A percentile compares a stretch with the other conserved stretches of the same genome.
Conservation (phyloP, 2,329 filamentous ascomycete species). For the Xylariaceae sp. region DNA sequence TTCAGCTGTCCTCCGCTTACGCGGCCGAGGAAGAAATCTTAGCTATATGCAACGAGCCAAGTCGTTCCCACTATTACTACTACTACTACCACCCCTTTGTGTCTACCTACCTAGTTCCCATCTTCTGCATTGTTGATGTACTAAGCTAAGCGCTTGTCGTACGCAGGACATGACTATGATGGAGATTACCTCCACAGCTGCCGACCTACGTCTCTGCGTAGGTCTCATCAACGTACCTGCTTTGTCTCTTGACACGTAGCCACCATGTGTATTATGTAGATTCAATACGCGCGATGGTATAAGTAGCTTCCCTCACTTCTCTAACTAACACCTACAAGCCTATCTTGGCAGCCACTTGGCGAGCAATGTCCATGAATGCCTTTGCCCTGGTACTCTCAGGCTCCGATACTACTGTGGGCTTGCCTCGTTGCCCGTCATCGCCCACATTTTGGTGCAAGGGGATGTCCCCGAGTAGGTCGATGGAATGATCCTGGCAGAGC, state of each 20-base stretch:
- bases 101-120: background rate
- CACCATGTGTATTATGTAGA: background rate
- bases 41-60: slow-evolving; percentile 12
- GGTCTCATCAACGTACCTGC: background rate
- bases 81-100: background rate
- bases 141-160: slow-evolving; percentile 19
- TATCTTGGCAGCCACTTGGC: slow-evolving; percentile 46
- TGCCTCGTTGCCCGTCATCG: slow-evolving; percentile 78
- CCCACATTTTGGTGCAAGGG: slow-evolving; percentile 83
- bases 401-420: slow-evolving; percentile 84
- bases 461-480: slow-evolving; percentile 83
- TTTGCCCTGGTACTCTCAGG: slow-evolving; percentile 67
- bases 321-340: slow-evolving; percentile 27
- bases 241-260: background rate
- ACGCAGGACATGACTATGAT: slow-evolving; percentile 7
- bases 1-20: slow-evolving; percentile 2
- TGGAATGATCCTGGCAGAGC: slow-evolving; percentile 65
- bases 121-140: slow-evolving; percentile 5
- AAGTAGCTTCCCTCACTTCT: background rate
- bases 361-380: slow-evolving; percentile 68
- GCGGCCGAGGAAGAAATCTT: slow-evolving; percentile 6
- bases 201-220: background rate
- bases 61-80: slow-evolving; percentile 7
- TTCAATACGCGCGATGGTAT: slow-evolving; percentile 8
- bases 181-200: background rate